Conservation (phyloP, 768 basidiomycete species). For the Kwoniella shandongensis region DNA sequence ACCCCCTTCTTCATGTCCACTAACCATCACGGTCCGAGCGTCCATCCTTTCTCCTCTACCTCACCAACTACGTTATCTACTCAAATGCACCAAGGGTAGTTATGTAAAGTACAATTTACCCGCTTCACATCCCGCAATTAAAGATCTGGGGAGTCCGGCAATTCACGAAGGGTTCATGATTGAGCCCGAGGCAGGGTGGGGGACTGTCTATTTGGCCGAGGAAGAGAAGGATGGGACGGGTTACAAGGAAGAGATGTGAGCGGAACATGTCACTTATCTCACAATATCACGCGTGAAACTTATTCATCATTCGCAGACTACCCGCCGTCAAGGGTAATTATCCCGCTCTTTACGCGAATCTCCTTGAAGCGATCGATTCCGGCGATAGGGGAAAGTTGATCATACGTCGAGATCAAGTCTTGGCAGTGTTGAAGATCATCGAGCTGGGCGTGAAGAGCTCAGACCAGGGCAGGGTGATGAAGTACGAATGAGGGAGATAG, state of each 20-base stretch:
- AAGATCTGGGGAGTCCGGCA: slow-evolving; percentile 60
- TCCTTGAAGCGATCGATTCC: slow-evolving; percentile 38
- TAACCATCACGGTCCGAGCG: slow-evolving; percentile 68
- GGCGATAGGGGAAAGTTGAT: slow-evolving; percentile 50
- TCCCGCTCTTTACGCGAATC: slow-evolving; percentile 40
- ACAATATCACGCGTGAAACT: too few relatives aligned
- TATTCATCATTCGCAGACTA: slow-evolving; percentile 3
- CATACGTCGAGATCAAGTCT: slow-evolving; percentile 74
- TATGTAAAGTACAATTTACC: slow-evolving; percentile 62
- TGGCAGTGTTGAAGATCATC: slow-evolving; percentile 70
- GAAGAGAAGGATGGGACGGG: slow-evolving; percentile 61
- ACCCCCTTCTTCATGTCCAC: slow-evolving; percentile 52
- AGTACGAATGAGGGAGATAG: not conserved
- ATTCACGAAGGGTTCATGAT: slow-evolving; percentile 68
- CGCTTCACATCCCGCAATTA: slow-evolving; percentile 9
- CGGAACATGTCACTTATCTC: too few relatives aligned
- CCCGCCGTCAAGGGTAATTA: slow-evolving; percentile 35
- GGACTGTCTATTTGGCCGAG: slow-evolving; percentile 69
- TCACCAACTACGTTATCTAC: slow-evolving; percentile 68
- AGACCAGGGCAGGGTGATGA: slow-evolving; percentile 58
- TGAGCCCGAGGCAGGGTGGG: slow-evolving; percentile 32
- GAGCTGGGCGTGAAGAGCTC: slow-evolving; percentile 71
- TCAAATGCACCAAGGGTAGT: slow-evolving; percentile 70
- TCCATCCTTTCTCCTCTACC: slow-evolving; percentile 68
- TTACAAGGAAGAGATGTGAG: slow-evolving; percentile 14